Conservation (phyloP, 768 basidiomycete genomes). For the Suillus variegatus region DNA sequence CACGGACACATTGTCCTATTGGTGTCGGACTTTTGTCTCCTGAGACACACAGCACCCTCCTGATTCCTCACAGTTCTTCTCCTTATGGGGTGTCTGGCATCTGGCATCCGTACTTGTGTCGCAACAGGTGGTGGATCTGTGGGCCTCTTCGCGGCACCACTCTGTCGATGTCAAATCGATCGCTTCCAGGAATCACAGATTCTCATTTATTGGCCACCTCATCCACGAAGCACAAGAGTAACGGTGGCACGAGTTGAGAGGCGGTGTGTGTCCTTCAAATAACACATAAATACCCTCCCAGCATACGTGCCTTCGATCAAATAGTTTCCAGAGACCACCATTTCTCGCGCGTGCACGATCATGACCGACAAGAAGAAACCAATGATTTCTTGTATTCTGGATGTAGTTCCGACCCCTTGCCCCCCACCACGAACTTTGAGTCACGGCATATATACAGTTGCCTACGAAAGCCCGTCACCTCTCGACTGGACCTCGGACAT, state of each 20-base stretch:
- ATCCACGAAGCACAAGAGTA: slow-evolving; percentile 7
- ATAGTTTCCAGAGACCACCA: neutral
- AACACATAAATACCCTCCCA: slow-evolving; percentile 19
- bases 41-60: neutral
- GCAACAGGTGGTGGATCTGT: slow-evolving; percentile 9
- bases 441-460: slow-evolving; percentile 24
- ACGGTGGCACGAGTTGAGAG: slow-evolving; percentile 7
- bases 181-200: slow-evolving; percentile 14
- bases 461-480: slow-evolving; percentile 18
- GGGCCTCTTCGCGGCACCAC: slow-evolving; percentile 12
- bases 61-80: slow-evolving; percentile 5
- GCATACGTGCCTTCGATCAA: neutral
- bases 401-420: neutral
- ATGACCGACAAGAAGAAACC: slow-evolving; percentile 4
- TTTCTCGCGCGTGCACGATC: neutral
- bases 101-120: slow-evolving; percentile 2
- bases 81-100: slow-evolving; percentile 8
- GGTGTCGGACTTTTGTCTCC: neutral
- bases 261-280: neutral
- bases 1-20: neutral
- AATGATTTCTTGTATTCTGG: neutral
- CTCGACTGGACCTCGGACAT: neutral
- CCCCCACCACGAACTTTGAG: slow-evolving; percentile 10
- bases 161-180: slow-evolving; percentile 1
- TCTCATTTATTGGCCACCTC: neutral